Base-by-base conservation (phyloP, 1,284 basidiomycete species). In the Chiua sp. region DNA sequence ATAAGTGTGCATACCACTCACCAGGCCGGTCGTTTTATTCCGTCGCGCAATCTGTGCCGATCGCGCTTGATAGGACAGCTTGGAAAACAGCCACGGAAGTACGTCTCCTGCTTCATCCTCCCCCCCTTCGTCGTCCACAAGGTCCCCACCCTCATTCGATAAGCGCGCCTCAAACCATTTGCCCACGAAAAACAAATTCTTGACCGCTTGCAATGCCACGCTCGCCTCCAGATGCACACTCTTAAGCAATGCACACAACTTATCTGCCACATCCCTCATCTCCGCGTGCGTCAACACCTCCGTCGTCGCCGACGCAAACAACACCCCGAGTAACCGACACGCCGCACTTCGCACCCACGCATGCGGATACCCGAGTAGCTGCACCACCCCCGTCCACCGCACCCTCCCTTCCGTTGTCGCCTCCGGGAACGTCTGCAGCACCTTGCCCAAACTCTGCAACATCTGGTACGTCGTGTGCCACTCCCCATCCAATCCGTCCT, bases 41-140 rank as follows among this genome's bases (percentile, higher is more conserved):
- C 87, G 79, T 57, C 90, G 81, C 5, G 82, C 81, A 49, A 92
- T 89, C 68, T 91, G 85, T 6, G 89, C 87, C 10, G 89, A 90
- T 22, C 87, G 84, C 18, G 91, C 87, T 72, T 97, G 91, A 77
- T 93, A 97, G 0, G 96, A 98, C 48, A 98, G 80, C 66, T 93
- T 92, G 23, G 94, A 95, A 80, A 98, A 98, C 47, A 98, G 77
- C 95, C 96, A 98, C 0, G 92, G 86, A 2, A 98, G 79, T 0
- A 90, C 91, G 65, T 91, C 87, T 10, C n/a, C 70, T n/a, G n/a
- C n/a, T n/a, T n/a, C n/a, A n/a, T n/a, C n/a, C 64, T 63, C 73
- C 53, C 65, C 70, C 5, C 67, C 72, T 66, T 74, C 67, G 1
- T 42, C 51, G 0, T 59, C 57, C 4, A n/a, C n/a, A n/a, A n/a